A percentile compares a stretch with the other conserved stretches of the same genome.
These are phyloP conservation scores for Calonectria honghensis DNA, from an alignment of 2,329 filamentous ascomycete genomes.

Conservation along the genomic window DNA sequence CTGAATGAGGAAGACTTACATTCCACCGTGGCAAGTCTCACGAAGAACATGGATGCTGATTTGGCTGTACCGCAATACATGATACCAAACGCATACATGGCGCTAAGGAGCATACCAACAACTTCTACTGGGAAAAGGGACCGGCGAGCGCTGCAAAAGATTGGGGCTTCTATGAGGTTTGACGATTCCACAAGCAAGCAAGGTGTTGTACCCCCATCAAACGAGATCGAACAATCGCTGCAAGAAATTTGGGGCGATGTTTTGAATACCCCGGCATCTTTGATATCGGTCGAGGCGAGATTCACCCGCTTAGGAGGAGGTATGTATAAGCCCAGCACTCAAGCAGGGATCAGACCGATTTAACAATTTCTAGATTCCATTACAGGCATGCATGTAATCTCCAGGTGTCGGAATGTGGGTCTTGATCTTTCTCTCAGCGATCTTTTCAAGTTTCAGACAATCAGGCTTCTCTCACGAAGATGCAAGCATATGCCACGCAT, in stretches of 20 bases:
- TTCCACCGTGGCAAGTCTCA: slow-evolving; percentile 22
- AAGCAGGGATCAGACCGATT: not conserved
- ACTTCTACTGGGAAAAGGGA: slow-evolving; percentile 43
- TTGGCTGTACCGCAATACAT: slow-evolving; percentile 42
- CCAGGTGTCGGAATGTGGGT: slow-evolving; percentile 11
- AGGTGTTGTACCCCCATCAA: not conserved
- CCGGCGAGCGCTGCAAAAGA: slow-evolving; percentile 29
- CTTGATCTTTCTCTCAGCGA: slow-evolving; percentile 6
- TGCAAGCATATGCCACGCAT: slow-evolving; percentile 2
- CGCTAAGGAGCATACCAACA: slow-evolving; percentile 39
- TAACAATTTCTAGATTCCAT: slow-evolving; percentile 20
- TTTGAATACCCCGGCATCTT: slow-evolving; percentile 14
- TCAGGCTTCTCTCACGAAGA: slow-evolving; percentile 15
- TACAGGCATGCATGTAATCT: slow-evolving; percentile 19
- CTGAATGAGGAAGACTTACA: slow-evolving; percentile 9
- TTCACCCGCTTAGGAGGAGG: slow-evolving; percentile 15
- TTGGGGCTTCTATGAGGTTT: slow-evolving; percentile 26
- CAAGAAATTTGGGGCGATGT: slow-evolving; percentile 17
- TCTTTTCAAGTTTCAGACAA: slow-evolving; percentile 14
- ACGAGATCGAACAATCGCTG: slow-evolving; percentile 3
- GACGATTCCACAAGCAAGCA: slow-evolving; percentile 16
- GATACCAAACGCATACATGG: slow-evolving; percentile 44
- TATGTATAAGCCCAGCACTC: slow-evolving; percentile 8
- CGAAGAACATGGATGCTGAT: slow-evolving; percentile 10
- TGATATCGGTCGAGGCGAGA: slow-evolving; percentile 10